Percentiles rank a stretch among this genome's conserved stretches.
Conservation (phyloP, 202 grass and related monocot species). For the Carex arenaria region DNA sequence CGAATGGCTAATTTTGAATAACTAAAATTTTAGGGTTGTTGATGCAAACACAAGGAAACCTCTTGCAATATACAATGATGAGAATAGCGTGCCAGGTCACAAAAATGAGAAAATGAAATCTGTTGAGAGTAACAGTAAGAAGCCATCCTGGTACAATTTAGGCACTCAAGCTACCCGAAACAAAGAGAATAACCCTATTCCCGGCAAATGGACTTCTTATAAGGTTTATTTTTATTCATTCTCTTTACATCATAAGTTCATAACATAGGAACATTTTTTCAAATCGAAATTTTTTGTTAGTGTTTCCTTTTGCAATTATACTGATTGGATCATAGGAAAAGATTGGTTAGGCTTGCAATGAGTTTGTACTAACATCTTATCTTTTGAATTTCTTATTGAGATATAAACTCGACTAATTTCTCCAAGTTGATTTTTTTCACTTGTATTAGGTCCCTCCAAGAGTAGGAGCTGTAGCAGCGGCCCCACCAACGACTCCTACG, state of each 20-base stretch:
- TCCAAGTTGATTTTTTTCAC: neutral
- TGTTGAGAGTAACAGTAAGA: slow-evolving; percentile 31
- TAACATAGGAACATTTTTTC: neutral
- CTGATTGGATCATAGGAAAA: too few relatives aligned
- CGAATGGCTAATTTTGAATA: neutral
- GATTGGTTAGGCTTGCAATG: too few relatives aligned
- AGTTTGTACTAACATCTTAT: neutral
- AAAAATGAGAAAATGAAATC: slow-evolving; percentile 22
- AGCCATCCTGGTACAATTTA: slow-evolving; percentile 52
- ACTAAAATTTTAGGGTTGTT: neutral
- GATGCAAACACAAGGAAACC: slow-evolving; percentile 7
- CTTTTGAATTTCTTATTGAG: neutral
- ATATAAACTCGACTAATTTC: neutral
- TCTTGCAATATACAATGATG: slow-evolving; percentile 55
- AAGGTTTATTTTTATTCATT: slow-evolving; percentile 44
- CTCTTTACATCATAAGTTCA: too few relatives aligned
- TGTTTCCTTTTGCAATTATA: neutral
- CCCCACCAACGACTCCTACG: slow-evolving; percentile 24
- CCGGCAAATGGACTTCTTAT: slow-evolving; percentile 69
- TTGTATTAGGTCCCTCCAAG: slow-evolving; percentile 57
- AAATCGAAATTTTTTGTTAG: too few relatives aligned
- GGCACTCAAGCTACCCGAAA: slow-evolving; percentile 68
- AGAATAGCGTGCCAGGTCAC: slow-evolving; percentile 37
- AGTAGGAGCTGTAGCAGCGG: slow-evolving; percentile 32
- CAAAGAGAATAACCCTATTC: slow-evolving; percentile 80